Evolutionary conservation across 2,329 filamentous ascomycete genomes (phyloP).

Genomic region (Aureobasidium sp.): DNA sequence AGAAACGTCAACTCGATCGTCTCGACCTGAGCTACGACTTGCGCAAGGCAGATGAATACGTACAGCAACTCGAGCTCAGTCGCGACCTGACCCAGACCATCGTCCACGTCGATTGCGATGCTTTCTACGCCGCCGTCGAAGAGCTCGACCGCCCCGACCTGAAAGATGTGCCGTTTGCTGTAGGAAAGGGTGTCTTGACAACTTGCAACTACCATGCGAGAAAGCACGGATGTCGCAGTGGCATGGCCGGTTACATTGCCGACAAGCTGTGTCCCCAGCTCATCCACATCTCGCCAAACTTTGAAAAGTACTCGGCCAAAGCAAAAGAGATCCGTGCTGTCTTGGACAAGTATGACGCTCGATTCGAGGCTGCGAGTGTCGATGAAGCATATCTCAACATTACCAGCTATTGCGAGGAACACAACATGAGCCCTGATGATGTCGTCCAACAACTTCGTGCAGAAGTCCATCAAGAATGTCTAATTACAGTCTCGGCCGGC

Average conservation of each 20-base stretch:
- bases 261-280: conserved; percentile 87
- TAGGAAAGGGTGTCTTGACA: conserved; percentile 66
- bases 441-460: conserved; percentile 70
- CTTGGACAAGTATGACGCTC: conserved; percentile 76
- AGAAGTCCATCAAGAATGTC: conserved; percentile 67
- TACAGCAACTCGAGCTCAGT: conserved; percentile 68
- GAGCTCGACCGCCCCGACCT: conserved; percentile 69
- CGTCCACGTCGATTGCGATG: conserved; percentile 93
- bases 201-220: conserved; percentile 85
- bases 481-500: conserved; percentile 86
- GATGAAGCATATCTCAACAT: conserved; percentile 97
- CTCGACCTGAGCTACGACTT: conserved; percentile 67
- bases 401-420: conserved; percentile 68
- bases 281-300: conserved; percentile 75
- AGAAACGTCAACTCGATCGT: conserved; percentile 68
- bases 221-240: conserved; percentile 83
- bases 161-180: conserved; percentile 80
- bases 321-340: conserved; percentile 80
- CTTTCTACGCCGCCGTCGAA: conserved; percentile 94
- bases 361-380: conserved; percentile 89
- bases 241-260: conserved; percentile 94
- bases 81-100: conserved; percentile 79
- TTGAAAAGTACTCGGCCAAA: conserved; percentile 85
- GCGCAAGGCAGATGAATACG: conserved; percentile 71
- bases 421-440: conserved; percentile 62